Evolutionary conservation across 768 basidiomycete species (phyloP).

Genomic region (Boletus coccyginus): DNA sequence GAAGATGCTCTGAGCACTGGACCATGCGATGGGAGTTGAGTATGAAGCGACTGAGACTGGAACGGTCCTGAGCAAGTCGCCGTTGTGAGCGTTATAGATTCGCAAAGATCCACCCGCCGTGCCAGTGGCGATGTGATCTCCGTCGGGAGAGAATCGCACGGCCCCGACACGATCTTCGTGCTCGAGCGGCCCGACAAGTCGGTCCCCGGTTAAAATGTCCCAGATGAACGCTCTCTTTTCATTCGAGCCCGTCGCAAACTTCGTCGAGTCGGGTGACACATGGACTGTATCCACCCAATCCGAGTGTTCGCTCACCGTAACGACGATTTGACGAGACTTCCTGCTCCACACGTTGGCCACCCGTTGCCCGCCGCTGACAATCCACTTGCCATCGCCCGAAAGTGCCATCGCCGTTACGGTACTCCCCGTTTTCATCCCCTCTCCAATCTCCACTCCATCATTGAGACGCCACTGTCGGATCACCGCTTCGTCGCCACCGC

Average conservation of each 20-base stretch:
- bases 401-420: neutral
- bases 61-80: neutral
- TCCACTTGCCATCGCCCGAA: neutral
- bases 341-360: neutral
- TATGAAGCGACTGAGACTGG: neutral
- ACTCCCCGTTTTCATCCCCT: neutral
- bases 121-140: neutral
- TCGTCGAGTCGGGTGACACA: slow-evolving; percentile 7
- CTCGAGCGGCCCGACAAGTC: slow-evolving; percentile 6
- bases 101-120: neutral
- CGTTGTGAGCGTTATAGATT: neutral
- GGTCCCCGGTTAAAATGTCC: slow-evolving; percentile 2
- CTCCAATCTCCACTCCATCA: neutral
- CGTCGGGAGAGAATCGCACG: slow-evolving; percentile 12
- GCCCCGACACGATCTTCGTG: neutral
- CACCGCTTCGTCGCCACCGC: neutral
- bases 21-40: neutral
- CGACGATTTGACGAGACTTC: neutral
- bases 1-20: neutral
- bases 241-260: slow-evolving; percentile 1
- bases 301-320: neutral
- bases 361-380: neutral
- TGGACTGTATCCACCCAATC: neutral
- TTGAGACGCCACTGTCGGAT: slow-evolving; percentile 2
- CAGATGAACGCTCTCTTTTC: slow-evolving; percentile 3